These are phyloP conservation scores for Ceratocystis colombiana DNA, from an alignment of 2,329 filamentous ascomycete species.

Conservation along the genomic window DNA sequence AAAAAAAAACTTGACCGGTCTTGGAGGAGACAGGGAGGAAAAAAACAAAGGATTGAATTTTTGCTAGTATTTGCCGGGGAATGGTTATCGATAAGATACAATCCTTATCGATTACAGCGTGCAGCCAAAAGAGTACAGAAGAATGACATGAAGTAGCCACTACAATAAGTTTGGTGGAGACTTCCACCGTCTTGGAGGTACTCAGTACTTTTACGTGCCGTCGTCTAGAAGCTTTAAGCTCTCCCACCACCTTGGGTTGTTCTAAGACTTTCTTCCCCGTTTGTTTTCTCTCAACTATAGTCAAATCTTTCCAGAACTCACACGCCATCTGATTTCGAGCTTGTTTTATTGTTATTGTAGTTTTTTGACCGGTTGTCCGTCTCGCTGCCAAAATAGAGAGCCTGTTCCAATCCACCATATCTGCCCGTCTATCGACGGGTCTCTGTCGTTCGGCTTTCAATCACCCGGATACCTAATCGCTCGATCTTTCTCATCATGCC, in stretches of 20 bases:
- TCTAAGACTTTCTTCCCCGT: neutral
- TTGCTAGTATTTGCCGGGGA: neutral
- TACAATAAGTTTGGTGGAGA: neutral
- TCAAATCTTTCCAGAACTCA: neutral
- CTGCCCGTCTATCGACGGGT: neutral
- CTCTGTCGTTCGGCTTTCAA: neutral
- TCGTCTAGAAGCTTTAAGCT: neutral
- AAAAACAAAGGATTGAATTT: constrained; percentile 14
- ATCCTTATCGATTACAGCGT: constrained; percentile 27
- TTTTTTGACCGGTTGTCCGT: neutral
- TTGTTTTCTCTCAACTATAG: no score
- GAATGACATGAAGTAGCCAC: neutral
- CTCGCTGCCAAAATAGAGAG: no score
- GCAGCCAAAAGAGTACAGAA: constrained; percentile 24
- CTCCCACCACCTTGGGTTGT: neutral
- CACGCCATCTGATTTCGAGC: neutral
- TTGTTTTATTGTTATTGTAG: neutral
- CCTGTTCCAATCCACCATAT: neutral
- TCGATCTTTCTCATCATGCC: neutral
- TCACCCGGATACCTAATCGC: neutral
- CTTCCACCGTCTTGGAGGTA: neutral
- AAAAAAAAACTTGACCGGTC: no score
- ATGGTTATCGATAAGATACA: neutral
- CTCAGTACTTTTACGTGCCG: no score
- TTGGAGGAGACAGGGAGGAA: neutral